phyloP scores from a whole-genome alignment of 164 flowering plant genomes.

The Stephania yunnanensis region DNA sequence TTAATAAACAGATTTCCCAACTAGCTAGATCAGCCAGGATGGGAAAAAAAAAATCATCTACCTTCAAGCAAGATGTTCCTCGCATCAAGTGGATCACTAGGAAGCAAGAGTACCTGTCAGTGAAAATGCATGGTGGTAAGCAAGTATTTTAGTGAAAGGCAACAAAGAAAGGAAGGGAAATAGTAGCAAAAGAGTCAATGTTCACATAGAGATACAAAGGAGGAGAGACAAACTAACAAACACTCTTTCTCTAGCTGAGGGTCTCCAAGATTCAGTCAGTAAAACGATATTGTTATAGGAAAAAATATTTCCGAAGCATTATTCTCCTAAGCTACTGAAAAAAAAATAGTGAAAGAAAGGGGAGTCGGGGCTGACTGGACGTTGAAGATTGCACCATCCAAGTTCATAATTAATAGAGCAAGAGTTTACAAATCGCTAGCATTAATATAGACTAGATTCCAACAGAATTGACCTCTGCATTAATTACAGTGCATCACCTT shows the following conservation, averaged over 20 bases:
- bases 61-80: slow-evolving; percentile 98
- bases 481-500: neutral
- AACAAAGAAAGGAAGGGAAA: neutral
- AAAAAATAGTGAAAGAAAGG: neutral
- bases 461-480: neutral
- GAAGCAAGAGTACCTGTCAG: slow-evolving; percentile 64
- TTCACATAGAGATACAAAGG: neutral
- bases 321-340: neutral
- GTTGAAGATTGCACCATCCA: neutral
- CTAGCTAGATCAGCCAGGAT: neutral
- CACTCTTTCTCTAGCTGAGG: neutral
- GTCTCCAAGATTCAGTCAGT: neutral
- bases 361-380: neutral
- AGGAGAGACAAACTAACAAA: neutral
- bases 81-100: slow-evolving; percentile 91
- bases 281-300: neutral
- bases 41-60: slow-evolving; percentile 21
- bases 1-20: neutral
- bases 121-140: slow-evolving; percentile 9
- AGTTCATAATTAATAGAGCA: neutral
- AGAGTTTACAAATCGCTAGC: neutral
- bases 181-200: neutral
- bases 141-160: neutral
- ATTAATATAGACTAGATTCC: neutral
- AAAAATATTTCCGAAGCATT: neutral